Conservation (phyloP, 345 rosid species). For the Rhodamnia rubescens region DNA sequence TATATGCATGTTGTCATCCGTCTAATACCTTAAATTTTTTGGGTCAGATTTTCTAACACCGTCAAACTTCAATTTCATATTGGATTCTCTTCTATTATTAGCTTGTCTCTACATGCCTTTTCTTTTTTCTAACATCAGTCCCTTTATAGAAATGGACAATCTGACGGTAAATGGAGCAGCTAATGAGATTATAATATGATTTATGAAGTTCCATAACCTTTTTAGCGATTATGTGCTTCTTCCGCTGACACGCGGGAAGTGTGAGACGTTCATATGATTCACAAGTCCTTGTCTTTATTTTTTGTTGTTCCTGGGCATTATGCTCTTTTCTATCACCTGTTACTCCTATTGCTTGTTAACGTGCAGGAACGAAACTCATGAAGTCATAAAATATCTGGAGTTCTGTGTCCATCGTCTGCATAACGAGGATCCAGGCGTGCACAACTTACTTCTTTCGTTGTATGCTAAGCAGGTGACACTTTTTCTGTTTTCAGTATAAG, state of each 20-base stretch:
- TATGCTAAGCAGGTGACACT: conserved; percentile 88
- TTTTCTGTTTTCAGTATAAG: conserved; percentile 2
- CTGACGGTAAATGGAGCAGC: not conserved
- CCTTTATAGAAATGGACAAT: not conserved
- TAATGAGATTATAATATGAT: not conserved
- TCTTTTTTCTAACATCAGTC: not conserved
- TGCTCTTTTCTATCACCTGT: not conserved
- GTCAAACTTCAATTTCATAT: not conserved
- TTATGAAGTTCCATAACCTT: not conserved
- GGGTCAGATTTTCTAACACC: not conserved
- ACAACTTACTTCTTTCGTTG: conserved; percentile 86
- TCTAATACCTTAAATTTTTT: not conserved
- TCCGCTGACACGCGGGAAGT: not conserved
- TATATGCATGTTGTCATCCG: not conserved
- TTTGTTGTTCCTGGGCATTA: not conserved
- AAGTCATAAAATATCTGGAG: conserved; percentile 92
- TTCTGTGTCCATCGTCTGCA: conserved; percentile 83
- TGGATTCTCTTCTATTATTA: not conserved
- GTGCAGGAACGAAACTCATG: conserved; percentile 97
- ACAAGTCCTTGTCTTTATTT: not conserved
- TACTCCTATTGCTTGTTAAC: not conserved
- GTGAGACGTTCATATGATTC: not conserved
- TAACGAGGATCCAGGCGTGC: conserved; percentile 96
- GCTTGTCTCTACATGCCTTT: not conserved
- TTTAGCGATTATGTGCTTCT: not conserved